Evolutionary conservation across 495 filamentous ascomycete species (phyloP).

Genomic region (Penicillium argentinense): DNA sequence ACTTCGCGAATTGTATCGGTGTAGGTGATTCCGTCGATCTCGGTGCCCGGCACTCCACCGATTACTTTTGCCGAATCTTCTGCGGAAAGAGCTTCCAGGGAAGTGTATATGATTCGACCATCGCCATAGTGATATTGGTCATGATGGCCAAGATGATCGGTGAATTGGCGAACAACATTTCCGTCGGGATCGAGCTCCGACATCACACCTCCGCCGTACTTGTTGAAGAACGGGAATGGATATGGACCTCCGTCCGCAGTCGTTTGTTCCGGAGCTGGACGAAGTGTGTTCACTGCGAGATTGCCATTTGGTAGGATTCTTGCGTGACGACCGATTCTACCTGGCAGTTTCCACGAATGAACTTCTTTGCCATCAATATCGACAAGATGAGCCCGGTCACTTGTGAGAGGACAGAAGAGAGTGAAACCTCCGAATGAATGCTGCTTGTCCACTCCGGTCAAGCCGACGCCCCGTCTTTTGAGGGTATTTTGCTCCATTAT

Average conservation of each 20-base stretch:
- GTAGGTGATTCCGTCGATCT: slow-evolving; percentile 39
- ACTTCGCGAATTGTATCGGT: slow-evolving; percentile 48
- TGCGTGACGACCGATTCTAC: slow-evolving; percentile 43
- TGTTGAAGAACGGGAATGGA: slow-evolving; percentile 46
- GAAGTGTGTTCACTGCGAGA: slow-evolving; percentile 45
- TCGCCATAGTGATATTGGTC: slow-evolving; percentile 48
- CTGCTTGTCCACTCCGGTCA: slow-evolving; percentile 40
- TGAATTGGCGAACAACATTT: slow-evolving; percentile 36
- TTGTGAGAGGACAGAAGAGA: slow-evolving; percentile 44
- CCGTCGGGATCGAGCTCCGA: slow-evolving; percentile 37
- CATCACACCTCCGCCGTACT: slow-evolving; percentile 49
- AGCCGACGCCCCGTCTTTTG: slow-evolving; percentile 41
- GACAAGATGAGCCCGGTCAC: slow-evolving; percentile 40
- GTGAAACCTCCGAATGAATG: slow-evolving; percentile 42
- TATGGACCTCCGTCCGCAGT: slow-evolving; percentile 13
- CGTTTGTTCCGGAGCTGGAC: slow-evolving; percentile 28
- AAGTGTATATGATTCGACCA: slow-evolving; percentile 43
- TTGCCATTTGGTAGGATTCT: slow-evolving; percentile 42
- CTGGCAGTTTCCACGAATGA: slow-evolving; percentile 43
- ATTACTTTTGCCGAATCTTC: slow-evolving; percentile 34
- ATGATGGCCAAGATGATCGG: slow-evolving; percentile 44
- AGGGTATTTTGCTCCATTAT: slow-evolving; percentile 46
- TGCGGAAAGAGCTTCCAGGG: slow-evolving; percentile 35
- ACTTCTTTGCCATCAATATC: slow-evolving; percentile 43
- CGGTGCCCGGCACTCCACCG: slow-evolving; percentile 41